Percentiles rank a stretch among this genome's conserved stretches.
Evolutionary conservation across 2,329 filamentous ascomycete genomes (phyloP).

Genomic region (Aspergillus cejpii): DNA sequence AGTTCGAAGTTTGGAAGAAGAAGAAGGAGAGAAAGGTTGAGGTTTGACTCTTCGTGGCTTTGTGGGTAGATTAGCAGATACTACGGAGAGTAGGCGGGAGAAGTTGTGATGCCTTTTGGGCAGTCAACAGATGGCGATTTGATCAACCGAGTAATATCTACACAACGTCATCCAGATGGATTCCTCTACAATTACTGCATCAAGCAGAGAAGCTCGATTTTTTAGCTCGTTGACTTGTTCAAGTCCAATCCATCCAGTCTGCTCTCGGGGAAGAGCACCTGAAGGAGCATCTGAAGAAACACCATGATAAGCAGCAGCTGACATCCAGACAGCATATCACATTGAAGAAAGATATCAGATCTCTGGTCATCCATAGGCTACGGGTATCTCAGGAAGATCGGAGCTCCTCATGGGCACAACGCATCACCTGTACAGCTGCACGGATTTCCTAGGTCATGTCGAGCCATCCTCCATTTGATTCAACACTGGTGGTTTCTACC

Average conservation of each 20-base stretch:
- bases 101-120: neutral
- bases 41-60: neutral
- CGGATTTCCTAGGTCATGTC: neutral
- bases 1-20: neutral
- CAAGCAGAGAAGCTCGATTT: no score
- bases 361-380: neutral
- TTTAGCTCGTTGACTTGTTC: no score
- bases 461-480: neutral
- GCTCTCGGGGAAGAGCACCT: no score
- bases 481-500: neutral
- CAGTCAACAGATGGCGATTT: neutral
- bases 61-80: no score
- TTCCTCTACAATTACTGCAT: neutral
- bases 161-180: neutral
- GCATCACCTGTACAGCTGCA: conserved; percentile 8
- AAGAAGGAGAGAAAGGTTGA: neutral
- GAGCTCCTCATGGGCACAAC: conserved; percentile 5
- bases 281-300: neutral
- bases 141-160: neutral
- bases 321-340: neutral
- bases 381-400: conserved; percentile 6
- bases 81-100: no score
- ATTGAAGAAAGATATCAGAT: neutral
- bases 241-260: no score
- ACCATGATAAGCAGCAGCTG: conserved; percentile 1